Base-by-base conservation (phyloP, 208 protist genomes). In the Leishmania tropica region DNA sequence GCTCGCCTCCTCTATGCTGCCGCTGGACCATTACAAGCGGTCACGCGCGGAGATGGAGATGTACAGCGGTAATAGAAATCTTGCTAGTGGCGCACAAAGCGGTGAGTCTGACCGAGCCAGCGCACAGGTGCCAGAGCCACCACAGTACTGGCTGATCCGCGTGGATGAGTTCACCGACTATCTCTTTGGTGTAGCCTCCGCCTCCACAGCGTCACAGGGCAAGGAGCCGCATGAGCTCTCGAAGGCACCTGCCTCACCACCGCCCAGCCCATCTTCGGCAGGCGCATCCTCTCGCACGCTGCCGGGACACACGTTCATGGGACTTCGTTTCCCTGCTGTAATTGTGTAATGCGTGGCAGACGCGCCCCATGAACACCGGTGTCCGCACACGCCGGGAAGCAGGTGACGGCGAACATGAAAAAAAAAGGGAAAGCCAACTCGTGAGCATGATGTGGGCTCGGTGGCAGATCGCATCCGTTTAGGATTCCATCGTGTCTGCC, bases 141-240 rank as follows among this genome's bases (percentile, higher is more conserved):
- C 90, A 6, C 83, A 80, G 1, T 92, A 89, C 78, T 87, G 84
- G 70, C 83, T 96, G 70, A 80, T 91, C 65, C 83, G 83, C 35
- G 58, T 94, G 54, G 92, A 96, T 75, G 86, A 94, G 60, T 88
- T 96, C 67, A 91, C 88, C 21, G 92, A 93, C 53, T 83, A 87
- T 48, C 79, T 96, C 40, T 96, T 94, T 75, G 81, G 85, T 48
- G 45, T 87, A 4, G 58, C 71, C 17, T 78, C 76, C 56, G 72
- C 48, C 31, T 48, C 79, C 47, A 60, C 35, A 45, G 35, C 47
- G 35, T 62, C 75, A 64, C 48, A 65, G 35, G 28, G 37, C 48
- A 65, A 60, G 51, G 75, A 31, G 54, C 47, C 17, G n/a, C 53
- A 45, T 54, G 15, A 37, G 60, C 31, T 58, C 60, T 28, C 31